Percentiles rank a stretch among this genome's conserved stretches.
These are phyloP conservation scores for Daldinia childiae DNA, from an alignment of 495 filamentous ascomycete genomes.

Conservation along the genomic window DNA sequence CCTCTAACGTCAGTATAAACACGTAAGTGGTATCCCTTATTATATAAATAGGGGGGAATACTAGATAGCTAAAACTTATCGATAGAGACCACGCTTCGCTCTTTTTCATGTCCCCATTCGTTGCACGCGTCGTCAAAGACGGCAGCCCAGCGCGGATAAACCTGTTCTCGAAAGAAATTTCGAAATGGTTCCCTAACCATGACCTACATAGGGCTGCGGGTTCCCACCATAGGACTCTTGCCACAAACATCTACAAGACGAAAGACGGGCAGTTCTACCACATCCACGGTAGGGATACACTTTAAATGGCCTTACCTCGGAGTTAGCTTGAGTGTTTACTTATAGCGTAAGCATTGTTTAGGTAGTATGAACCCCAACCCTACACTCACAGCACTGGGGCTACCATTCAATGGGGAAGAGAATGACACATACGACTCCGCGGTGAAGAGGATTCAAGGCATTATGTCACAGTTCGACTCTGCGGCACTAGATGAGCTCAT, in stretches of 20 bases:
- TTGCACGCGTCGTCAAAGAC: background rate
- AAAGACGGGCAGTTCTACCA: slow-evolving; percentile 61
- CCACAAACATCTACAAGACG: slow-evolving; percentile 62
- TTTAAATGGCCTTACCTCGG: background rate
- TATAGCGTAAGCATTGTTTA: background rate
- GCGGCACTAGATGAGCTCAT: background rate
- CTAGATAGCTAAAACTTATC: background rate
- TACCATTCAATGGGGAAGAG: background rate
- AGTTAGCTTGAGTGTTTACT: background rate
- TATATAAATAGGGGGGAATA: background rate
- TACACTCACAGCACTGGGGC: background rate
- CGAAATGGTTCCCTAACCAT: background rate
- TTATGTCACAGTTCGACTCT: background rate
- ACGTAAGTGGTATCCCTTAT: background rate
- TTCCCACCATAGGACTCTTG: slow-evolving; percentile 21
- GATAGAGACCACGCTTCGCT: background rate
- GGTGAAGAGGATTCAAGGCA: background rate
- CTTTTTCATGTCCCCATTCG: background rate
- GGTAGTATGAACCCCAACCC: background rate
- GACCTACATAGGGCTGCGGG: slow-evolving; percentile 19
- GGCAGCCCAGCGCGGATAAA: background rate
- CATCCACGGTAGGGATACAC: slow-evolving; percentile 51
- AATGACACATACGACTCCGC: background rate
- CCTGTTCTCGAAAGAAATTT: background rate
- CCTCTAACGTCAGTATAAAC: background rate